Conservation (phyloP, 768 basidiomycete genomes). For the Collybia sp. region DNA sequence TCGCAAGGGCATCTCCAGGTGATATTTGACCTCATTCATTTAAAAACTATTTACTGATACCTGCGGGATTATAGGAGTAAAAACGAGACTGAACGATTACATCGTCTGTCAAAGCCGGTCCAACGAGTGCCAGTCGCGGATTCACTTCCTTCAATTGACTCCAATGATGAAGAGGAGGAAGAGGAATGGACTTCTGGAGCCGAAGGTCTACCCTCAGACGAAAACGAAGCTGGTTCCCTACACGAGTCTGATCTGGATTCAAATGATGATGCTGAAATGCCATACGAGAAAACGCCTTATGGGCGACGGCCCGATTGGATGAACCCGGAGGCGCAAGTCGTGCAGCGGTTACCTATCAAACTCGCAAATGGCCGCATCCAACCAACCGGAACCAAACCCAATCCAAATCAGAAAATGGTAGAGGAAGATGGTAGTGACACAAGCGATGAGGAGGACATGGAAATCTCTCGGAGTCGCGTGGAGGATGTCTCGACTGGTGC, state of each 20-base stretch:
- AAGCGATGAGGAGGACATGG: constrained; percentile 18
- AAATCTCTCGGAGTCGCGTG: constrained; percentile 28
- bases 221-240: constrained; percentile 28
- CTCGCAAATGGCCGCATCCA: constrained; percentile 76
- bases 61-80: constrained; percentile 57
- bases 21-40: constrained; percentile 14
- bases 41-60: background rate
- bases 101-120: constrained; percentile 58
- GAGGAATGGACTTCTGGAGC: constrained; percentile 44
- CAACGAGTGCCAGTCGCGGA: constrained; percentile 39
- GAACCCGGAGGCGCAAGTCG: constrained; percentile 40
- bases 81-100: constrained; percentile 72
- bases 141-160: constrained; percentile 67
- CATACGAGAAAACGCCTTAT: constrained; percentile 65
- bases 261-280: constrained; percentile 68
- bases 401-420: background rate
- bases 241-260: constrained; percentile 15
- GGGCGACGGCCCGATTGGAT: constrained; percentile 43
- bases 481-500: constrained; percentile 82
- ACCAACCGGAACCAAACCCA: constrained; percentile 38
- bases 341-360: constrained; percentile 81
- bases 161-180: constrained; percentile 53
- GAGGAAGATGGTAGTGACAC: constrained; percentile 15
- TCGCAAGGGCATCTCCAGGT: constrained; percentile 78
- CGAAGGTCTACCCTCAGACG: constrained; percentile 18